Conservation (phyloP, 306 rosid species). For the Calophaca sinica region DNA sequence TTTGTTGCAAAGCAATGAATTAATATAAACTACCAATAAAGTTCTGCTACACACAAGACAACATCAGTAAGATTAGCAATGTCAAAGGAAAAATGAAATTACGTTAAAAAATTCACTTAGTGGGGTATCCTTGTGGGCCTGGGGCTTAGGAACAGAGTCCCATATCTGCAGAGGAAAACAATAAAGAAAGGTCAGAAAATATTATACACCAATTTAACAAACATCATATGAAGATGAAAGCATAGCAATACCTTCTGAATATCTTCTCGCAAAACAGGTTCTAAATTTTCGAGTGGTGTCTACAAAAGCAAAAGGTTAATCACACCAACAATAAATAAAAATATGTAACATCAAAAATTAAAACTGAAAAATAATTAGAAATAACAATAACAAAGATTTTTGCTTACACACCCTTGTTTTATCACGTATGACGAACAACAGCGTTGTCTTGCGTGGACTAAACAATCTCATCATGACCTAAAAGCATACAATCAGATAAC, state of each 20-base stretch:
- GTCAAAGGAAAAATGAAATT: slow-evolving; percentile 42
- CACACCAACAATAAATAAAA: slow-evolving; percentile 39
- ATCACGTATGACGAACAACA: slow-evolving; percentile 97
- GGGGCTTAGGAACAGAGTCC: slow-evolving; percentile 99
- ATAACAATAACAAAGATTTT: not conserved
- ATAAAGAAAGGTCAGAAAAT: slow-evolving; percentile 32
- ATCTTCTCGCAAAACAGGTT: slow-evolving; percentile 97
- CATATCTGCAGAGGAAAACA: slow-evolving; percentile 71
- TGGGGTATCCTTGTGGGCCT: slow-evolving; percentile 88
- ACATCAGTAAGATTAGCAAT: slow-evolving; percentile 35
- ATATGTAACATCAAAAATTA: not conserved
- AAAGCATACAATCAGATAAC: slow-evolving; percentile 38
- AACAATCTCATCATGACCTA: slow-evolving; percentile 99
- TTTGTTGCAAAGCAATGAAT: slow-evolving; percentile 51
- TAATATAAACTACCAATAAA: slow-evolving; percentile 26
- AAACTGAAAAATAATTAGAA: slow-evolving; percentile 14
- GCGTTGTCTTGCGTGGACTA: slow-evolving; percentile 96
- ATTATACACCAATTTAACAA: slow-evolving; percentile 5
- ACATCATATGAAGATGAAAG: slow-evolving; percentile 32
- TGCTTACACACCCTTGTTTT: slow-evolving; percentile 84
- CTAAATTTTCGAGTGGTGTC: slow-evolving; percentile 98
- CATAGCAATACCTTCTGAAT: slow-evolving; percentile 79
- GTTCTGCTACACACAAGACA: slow-evolving; percentile 11
- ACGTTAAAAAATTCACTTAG: slow-evolving; percentile 95
- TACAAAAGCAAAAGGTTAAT: slow-evolving; percentile 49